Evolutionary conservation across 768 basidiomycete genomes (phyloP), one percentile per base, ranked within the genome.

Genomic region (Leccinum longicurvipes): DNA sequence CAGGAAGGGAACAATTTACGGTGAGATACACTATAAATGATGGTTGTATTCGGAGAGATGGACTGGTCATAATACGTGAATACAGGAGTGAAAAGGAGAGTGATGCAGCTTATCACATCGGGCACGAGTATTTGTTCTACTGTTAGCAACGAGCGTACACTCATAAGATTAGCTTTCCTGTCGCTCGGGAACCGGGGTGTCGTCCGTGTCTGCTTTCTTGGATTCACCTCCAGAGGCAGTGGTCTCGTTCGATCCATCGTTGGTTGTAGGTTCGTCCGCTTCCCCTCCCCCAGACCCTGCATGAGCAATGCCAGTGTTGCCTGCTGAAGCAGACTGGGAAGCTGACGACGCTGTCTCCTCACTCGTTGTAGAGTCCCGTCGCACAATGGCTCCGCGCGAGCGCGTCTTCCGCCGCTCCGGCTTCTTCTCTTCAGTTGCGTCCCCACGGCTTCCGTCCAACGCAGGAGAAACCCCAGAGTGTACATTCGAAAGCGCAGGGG

Each of bases 301-400:
- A 23, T 15, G 57, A 47, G 58, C 25, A 0, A 31, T 41, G 3
- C 21, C 49, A 12, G 50, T 47, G 19, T 66, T 67, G 15, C 50
- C 65, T 4, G 66, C 71, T 28, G 73, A 67, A 42, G 68, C 64
- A 3, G 75, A 74, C 3, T 60, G 66, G 4, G 75, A 71, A 14
- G 62, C 63, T 5, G 75, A 75, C 11, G 73, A 72, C 27, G 55
- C 60, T 6, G 77, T 75, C 1, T 78, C 76, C 55, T 80, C 81
- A 57, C 83, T 84, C 17, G 77, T 75, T 52, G 76, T 81, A 3
- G 84, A 85, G 55, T 77, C 77, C 47, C 79, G 72, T 19, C 81
- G 74, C 60, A 68, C 75, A 25, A 63, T 51, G 21, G 61, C 67
- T 51, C 69, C 77, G 58, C 75, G 74, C 15, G 80, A 75, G 48